Evolutionary conservation across 768 basidiomycete species (phyloP).

Genomic region (Mycena vulgaris): DNA sequence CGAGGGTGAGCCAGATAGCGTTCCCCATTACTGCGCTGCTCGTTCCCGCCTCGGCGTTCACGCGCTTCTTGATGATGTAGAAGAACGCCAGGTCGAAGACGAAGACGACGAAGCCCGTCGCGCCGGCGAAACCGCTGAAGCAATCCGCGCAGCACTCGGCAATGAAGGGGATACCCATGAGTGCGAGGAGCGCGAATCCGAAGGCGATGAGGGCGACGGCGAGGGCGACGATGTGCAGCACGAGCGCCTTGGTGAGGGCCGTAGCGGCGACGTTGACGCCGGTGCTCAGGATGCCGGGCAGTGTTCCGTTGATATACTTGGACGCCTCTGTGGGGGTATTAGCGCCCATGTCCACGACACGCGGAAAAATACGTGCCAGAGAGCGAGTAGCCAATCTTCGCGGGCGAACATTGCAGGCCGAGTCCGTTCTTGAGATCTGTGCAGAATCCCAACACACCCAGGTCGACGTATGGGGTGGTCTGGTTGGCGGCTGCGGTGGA

Average conservation of each 20-base stretch:
- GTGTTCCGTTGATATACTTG: constrained; percentile 66
- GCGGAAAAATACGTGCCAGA: constrained; percentile 56
- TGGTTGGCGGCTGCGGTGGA: constrained; percentile 32
- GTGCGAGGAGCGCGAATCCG: constrained; percentile 32
- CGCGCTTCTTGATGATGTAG: constrained; percentile 75
- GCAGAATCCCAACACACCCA: constrained; percentile 82
- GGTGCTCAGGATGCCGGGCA: constrained; percentile 31
- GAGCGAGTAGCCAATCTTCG: constrained; percentile 76
- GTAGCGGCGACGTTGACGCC: constrained; percentile 62
- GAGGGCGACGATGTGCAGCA: constrained; percentile 81
- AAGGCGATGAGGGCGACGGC: constrained; percentile 54
- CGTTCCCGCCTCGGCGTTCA: constrained; percentile 64
- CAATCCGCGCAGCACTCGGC: constrained; percentile 76
- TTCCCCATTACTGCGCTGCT: constrained; percentile 71
- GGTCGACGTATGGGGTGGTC: constrained; percentile 53
- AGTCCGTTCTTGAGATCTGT: constrained; percentile 50
- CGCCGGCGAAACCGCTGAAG: constrained; percentile 73
- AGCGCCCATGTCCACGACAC: not conserved
- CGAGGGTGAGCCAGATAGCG: constrained; percentile 80
- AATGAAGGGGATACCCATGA: constrained; percentile 60
- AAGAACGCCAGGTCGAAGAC: constrained; percentile 83
- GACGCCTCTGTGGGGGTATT: constrained; percentile 18
- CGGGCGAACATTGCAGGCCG: constrained; percentile 68
- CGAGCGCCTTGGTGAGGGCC: constrained; percentile 83
- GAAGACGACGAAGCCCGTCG: constrained; percentile 74